Conservation (phyloP, 169 alveolate species). For the Plasmodium ovale region DNA sequence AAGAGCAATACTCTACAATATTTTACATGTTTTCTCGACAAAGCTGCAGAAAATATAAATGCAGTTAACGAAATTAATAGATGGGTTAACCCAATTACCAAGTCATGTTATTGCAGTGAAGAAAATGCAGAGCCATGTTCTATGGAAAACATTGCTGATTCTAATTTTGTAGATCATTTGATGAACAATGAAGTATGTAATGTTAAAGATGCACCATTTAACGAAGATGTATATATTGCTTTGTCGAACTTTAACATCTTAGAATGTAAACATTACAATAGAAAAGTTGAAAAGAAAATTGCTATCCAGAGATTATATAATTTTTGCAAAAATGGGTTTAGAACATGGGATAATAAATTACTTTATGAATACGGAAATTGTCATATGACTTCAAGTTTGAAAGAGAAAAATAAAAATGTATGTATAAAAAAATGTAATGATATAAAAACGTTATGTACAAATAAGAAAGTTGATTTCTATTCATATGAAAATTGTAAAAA, state of each 20-base stretch:
- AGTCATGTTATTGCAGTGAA: slow-evolving; percentile 61
- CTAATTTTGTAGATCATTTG: slow-evolving; percentile 7
- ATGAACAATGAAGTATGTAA: slow-evolving; percentile 24
- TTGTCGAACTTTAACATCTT: neutral
- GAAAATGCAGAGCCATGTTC: slow-evolving; percentile 57
- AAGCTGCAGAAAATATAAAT: slow-evolving; percentile 19
- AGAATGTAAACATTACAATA: neutral
- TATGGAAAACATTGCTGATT: neutral
- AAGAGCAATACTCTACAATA: slow-evolving; percentile 28
- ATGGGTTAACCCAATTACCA: slow-evolving; percentile 28
- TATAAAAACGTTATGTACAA: slow-evolving; percentile 1
- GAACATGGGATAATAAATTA: slow-evolving; percentile 18
- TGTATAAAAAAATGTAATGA: slow-evolving; percentile 14
- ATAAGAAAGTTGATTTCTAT: slow-evolving; percentile 5
- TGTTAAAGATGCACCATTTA: neutral
- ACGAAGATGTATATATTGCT: slow-evolving; percentile 14
- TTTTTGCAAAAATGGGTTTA: slow-evolving; percentile 46
- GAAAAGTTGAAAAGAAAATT: neutral
- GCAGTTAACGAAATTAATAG: slow-evolving; percentile 24
- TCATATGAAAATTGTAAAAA: slow-evolving; percentile 24
- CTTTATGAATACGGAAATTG: slow-evolving; percentile 33
- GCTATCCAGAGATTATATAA: neutral
- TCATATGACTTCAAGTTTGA: neutral
- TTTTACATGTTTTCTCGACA: slow-evolving; percentile 59
- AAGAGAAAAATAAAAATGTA: neutral